phyloP scores from a whole-genome alignment of 164 flowering plant genomes.

The Nymphaea thermarum region DNA sequence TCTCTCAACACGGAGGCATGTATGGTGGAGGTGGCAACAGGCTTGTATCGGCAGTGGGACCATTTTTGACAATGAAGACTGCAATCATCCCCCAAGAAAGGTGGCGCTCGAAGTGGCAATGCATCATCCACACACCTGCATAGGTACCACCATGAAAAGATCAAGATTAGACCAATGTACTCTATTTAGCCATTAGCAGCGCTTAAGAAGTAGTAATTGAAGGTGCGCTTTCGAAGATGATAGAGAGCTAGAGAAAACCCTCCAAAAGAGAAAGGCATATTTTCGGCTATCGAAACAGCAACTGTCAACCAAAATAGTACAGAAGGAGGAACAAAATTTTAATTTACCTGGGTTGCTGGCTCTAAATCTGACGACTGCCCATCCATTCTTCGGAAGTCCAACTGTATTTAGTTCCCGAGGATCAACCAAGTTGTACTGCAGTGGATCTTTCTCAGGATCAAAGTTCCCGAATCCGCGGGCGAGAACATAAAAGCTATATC shows the following conservation, averaged over 20 bases:
- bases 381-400: constrained; percentile 23
- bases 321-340: not conserved
- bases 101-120: constrained; percentile 48
- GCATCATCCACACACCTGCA: constrained; percentile 58
- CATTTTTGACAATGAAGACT: constrained; percentile 52
- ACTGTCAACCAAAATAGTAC: not conserved
- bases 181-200: too few species aligned
- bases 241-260: too few species aligned
- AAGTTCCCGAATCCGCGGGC: constrained; percentile 33
- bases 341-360: constrained; percentile 1
- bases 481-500: constrained; percentile 24
- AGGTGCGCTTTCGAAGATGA: not conserved
- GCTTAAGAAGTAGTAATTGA: not conserved
- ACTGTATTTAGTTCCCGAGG: constrained; percentile 22
- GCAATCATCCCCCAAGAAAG: constrained; percentile 38
- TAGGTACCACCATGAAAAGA: not conserved
- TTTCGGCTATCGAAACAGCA: not conserved
- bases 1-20: constrained; percentile 15
- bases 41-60: constrained; percentile 35
- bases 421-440: constrained; percentile 22
- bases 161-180: not conserved
- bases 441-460: constrained; percentile 15
- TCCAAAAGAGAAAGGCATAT: not conserved
- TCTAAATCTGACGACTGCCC: constrained; percentile 26
- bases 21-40: constrained; percentile 60